These are phyloP conservation scores for Lachancea sp. DNA, from an alignment of 805 yeast genomes.

Conservation along the genomic window DNA sequence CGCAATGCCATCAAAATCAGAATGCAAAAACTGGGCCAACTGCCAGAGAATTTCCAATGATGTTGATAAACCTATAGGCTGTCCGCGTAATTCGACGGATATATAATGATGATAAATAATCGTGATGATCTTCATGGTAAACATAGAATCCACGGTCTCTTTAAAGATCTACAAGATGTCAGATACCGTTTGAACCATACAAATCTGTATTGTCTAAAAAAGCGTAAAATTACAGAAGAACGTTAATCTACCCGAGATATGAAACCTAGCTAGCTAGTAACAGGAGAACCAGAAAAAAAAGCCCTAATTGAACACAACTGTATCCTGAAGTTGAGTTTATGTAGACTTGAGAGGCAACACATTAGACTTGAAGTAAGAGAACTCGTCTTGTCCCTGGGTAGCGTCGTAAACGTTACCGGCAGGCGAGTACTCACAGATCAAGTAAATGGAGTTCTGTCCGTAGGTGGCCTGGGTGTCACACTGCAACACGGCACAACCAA, in stretches of 20 bases:
- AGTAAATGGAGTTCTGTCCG: constrained; percentile 41
- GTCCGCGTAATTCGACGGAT: no score
- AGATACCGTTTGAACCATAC: no score
- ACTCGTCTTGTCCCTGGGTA: constrained; percentile 34
- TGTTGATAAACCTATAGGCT: no score
- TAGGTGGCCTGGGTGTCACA: constrained; percentile 13
- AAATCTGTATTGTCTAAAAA: no score
- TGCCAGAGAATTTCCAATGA: constrained; percentile 32
- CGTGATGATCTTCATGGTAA: no score
- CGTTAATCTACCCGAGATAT: neutral
- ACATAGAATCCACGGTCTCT: no score
- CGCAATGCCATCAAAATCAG: constrained; percentile 94
- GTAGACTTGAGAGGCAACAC: constrained; percentile 35
- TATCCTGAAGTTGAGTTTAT: neutral
- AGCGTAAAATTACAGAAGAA: neutral
- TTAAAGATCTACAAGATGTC: no score
- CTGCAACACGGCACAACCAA: constrained; percentile 54
- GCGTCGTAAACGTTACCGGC: constrained; percentile 43
- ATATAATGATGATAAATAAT: no score
- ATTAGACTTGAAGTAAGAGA: constrained; percentile 37
- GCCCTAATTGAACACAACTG: neutral
- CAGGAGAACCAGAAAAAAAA: neutral
- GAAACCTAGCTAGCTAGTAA: neutral
- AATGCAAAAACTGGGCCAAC: constrained; percentile 70
- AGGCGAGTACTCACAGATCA: constrained; percentile 61